phyloP scores from a whole-genome alignment of 2,329 filamentous ascomycete genomes.

The Amphichorda felina region DNA sequence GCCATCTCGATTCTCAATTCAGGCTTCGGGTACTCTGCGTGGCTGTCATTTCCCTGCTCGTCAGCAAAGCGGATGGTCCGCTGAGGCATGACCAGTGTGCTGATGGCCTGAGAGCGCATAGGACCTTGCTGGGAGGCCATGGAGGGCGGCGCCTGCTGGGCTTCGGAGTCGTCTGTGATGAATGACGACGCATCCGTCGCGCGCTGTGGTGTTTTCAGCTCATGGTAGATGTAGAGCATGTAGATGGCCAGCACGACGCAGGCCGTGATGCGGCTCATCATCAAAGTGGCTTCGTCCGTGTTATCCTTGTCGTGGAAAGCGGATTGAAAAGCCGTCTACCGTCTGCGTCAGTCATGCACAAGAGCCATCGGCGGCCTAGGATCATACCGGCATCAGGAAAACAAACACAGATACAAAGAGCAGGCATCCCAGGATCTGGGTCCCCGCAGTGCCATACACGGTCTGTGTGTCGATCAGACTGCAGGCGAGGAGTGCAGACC shows the following conservation, averaged over 20 bases:
- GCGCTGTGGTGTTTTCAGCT: conserved; percentile 59
- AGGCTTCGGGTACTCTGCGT: conserved; percentile 1
- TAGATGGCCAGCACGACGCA: conserved; percentile 65
- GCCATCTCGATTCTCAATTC: neutral
- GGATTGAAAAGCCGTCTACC: conserved; percentile 27
- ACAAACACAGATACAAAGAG: conserved; percentile 25
- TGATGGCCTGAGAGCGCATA: neutral
- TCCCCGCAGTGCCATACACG: conserved; percentile 19
- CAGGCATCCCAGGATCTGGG: conserved; percentile 21
- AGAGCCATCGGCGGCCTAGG: fast-evolving
- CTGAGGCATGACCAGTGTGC: conserved; percentile 3
- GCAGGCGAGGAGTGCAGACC: conserved; percentile 62
- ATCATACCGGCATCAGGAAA: conserved; percentile 22
- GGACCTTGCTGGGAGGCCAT: conserved; percentile 1
- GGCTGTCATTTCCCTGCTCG: conserved; percentile 1
- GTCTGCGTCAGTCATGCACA: neutral
- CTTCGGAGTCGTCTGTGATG: conserved; percentile 27
- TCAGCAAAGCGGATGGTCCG: conserved; percentile 12
- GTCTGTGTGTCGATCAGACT: conserved; percentile 59
- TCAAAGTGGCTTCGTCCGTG: conserved; percentile 51
- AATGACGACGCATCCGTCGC: conserved; percentile 51
- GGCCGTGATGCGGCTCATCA: conserved; percentile 68
- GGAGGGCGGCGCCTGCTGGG: neutral
- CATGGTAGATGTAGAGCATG: conserved; percentile 61
- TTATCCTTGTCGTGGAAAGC: conserved; percentile 42